Evolutionary conservation across 768 basidiomycete species (phyloP).

Genomic region (Lentinula sp.): DNA sequence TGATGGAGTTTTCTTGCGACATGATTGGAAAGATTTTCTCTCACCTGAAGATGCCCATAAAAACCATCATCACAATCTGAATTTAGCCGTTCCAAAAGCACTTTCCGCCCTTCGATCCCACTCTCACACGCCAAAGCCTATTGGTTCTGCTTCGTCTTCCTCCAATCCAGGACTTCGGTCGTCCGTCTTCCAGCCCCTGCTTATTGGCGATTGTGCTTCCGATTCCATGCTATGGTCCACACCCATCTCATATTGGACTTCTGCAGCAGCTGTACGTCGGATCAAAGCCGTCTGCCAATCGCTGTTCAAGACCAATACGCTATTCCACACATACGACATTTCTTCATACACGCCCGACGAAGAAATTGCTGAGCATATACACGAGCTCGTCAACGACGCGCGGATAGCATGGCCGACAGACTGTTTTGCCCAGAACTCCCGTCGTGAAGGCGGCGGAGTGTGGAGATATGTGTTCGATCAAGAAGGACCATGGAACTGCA

Average conservation of each 20-base stretch:
- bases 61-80: slow-evolving; percentile 18
- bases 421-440: slow-evolving; percentile 46
- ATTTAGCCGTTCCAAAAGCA: slow-evolving; percentile 14
- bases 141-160: slow-evolving; percentile 9
- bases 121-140: slow-evolving; percentile 17
- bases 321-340: slow-evolving; percentile 72
- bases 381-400: slow-evolving; percentile 74
- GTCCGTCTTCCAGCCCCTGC: slow-evolving; percentile 49
- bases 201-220: slow-evolving; percentile 67
- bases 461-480: slow-evolving; percentile 84
- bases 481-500: slow-evolving; percentile 58
- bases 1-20: slow-evolving; percentile 63
- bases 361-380: slow-evolving; percentile 59
- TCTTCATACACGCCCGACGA: slow-evolving; percentile 52
- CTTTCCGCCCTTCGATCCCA: slow-evolving; percentile 18
- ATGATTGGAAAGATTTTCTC: slow-evolving; percentile 49
- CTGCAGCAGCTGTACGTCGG: slow-evolving; percentile 54
- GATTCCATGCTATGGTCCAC: slow-evolving; percentile 62
- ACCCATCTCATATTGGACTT: slow-evolving; percentile 58
- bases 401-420: slow-evolving; percentile 77
- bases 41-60: slow-evolving; percentile 27
- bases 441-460: slow-evolving; percentile 52
- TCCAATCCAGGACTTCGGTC: slow-evolving; percentile 14
- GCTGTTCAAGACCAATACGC: slow-evolving; percentile 49
- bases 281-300: slow-evolving; percentile 74